Percentiles rank a stretch among this genome's conserved stretches.
Conservation (phyloP, 495 filamentous ascomycete genomes). For the Penicillium daleae region DNA sequence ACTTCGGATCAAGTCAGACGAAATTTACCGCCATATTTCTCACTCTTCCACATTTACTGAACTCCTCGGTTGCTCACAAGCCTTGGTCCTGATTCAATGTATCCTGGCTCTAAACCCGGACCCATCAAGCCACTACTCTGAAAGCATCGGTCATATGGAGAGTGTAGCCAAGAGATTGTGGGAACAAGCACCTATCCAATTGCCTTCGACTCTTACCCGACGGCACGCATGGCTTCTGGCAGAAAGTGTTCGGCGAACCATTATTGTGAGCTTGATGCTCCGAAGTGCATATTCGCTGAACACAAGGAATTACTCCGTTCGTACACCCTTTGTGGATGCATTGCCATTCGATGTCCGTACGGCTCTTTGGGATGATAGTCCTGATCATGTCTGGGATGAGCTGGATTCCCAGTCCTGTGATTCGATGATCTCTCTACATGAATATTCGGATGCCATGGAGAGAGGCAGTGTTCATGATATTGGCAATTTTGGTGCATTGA, state of each 20-base stretch:
- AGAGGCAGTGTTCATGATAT: constrained; percentile 26
- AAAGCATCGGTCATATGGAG: constrained; percentile 27
- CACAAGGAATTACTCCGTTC: constrained; percentile 43
- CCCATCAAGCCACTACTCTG: constrained; percentile 21
- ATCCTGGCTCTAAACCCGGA: constrained; percentile 39
- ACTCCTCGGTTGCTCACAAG: constrained; percentile 40
- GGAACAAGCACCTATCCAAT: constrained; percentile 32
- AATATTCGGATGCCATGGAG: constrained; percentile 34
- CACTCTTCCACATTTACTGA: constrained; percentile 36
- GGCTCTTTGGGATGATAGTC: neutral
- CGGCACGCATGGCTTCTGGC: constrained; percentile 50
- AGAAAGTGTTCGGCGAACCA: constrained; percentile 49
- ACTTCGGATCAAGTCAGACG: constrained; percentile 29
- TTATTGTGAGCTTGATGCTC: constrained; percentile 43
- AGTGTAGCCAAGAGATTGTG: constrained; percentile 26
- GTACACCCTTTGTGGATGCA: constrained; percentile 27
- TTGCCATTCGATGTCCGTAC: constrained; percentile 23
- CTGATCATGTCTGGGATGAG: neutral
- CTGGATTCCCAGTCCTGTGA: neutral
- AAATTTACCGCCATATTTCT: constrained; percentile 20
- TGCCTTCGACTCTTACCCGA: constrained; percentile 30
- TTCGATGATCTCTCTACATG: constrained; percentile 36
- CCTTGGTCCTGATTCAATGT: constrained; percentile 42
- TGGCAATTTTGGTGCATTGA: constrained; percentile 28
- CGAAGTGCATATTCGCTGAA: constrained; percentile 43